Evolutionary conservation across 192 early-diverging fungal species (phyloP).

Genomic region (Entophlyctis luteolus): DNA sequence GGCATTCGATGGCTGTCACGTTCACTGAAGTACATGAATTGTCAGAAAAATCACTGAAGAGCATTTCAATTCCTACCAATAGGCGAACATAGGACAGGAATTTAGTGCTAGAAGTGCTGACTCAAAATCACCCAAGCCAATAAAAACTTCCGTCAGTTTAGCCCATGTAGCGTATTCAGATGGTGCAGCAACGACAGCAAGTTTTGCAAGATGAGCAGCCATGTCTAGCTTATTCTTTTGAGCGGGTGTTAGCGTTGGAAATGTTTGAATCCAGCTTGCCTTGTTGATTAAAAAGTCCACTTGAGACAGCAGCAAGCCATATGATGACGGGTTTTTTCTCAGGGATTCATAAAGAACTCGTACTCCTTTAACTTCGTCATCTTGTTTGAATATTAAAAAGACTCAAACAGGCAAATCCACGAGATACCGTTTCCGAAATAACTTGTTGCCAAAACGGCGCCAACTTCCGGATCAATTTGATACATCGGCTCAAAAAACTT

Average conservation of each 20-base stretch:
- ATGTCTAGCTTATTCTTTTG: slow-evolving; percentile 60
- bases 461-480: slow-evolving; percentile 82
- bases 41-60: too few relatives aligned
- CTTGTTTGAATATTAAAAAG: too few relatives aligned
- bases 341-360: slow-evolving; percentile 80
- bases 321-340: slow-evolving; percentile 75
- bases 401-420: too few relatives aligned
- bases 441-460: slow-evolving; percentile 75
- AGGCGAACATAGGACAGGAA: slow-evolving; percentile 98
- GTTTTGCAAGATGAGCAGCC: slow-evolving; percentile 83
- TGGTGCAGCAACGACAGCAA: slow-evolving; percentile 90
- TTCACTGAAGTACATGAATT: too few relatives aligned
- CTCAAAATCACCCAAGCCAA: slow-evolving; percentile 80
- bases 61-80: too few relatives aligned
- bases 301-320: slow-evolving; percentile 83
- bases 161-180: slow-evolving; percentile 95
- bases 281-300: slow-evolving; percentile 82
- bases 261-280: slow-evolving; percentile 34
- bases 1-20: slow-evolving; percentile 89
- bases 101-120: slow-evolving; percentile 95
- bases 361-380: slow-evolving; percentile 93
- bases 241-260: neutral
- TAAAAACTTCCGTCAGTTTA: slow-evolving; percentile 89
- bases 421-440: slow-evolving; percentile 59
- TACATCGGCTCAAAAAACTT: slow-evolving; percentile 77